These are phyloP conservation scores for Jackrogersella multiformis DNA, from an alignment of 495 filamentous ascomycete species.

Conservation along the genomic window DNA sequence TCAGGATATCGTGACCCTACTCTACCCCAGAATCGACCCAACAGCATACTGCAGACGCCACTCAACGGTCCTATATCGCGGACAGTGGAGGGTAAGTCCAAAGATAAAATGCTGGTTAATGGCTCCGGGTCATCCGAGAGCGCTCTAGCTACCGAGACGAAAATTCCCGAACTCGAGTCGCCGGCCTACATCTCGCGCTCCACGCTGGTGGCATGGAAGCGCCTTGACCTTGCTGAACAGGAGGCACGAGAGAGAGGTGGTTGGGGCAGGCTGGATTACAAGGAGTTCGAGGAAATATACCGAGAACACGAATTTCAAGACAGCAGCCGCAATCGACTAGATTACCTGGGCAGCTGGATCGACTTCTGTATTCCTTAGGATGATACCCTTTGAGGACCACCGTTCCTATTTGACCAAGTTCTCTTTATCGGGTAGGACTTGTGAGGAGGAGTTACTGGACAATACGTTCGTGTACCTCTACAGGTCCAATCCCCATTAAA, in stretches of 20 bases:
- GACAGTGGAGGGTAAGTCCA: not conserved
- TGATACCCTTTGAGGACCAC: not conserved
- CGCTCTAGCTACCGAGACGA: slow-evolving; percentile 3
- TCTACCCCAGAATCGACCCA: slow-evolving; percentile 74
- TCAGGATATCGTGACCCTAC: slow-evolving; percentile 66
- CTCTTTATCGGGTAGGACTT: not conserved
- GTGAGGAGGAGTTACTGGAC: not conserved
- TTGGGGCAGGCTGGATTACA: slow-evolving; percentile 73
- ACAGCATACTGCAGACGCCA: slow-evolving; percentile 40
- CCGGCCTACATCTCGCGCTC: slow-evolving; percentile 36
- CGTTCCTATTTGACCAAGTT: not conserved
- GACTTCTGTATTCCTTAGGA: slow-evolving; percentile 72
- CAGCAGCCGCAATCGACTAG: slow-evolving; percentile 62
- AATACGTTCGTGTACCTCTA: not conserved
- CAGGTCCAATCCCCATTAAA: not conserved
- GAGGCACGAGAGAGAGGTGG: slow-evolving; percentile 75
- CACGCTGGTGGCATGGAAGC: slow-evolving; percentile 60
- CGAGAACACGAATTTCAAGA: slow-evolving; percentile 64
- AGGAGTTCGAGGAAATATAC: slow-evolving; percentile 79
- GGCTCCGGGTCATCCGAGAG: not conserved
- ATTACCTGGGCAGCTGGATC: slow-evolving; percentile 85
- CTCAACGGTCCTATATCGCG: slow-evolving; percentile 24
- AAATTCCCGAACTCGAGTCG: slow-evolving; percentile 10
- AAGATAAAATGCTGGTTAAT: not conserved
- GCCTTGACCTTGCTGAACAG: slow-evolving; percentile 68